Base-by-base conservation (phyloP, 1,284 basidiomycete species). In the Trametes hirsuta region DNA sequence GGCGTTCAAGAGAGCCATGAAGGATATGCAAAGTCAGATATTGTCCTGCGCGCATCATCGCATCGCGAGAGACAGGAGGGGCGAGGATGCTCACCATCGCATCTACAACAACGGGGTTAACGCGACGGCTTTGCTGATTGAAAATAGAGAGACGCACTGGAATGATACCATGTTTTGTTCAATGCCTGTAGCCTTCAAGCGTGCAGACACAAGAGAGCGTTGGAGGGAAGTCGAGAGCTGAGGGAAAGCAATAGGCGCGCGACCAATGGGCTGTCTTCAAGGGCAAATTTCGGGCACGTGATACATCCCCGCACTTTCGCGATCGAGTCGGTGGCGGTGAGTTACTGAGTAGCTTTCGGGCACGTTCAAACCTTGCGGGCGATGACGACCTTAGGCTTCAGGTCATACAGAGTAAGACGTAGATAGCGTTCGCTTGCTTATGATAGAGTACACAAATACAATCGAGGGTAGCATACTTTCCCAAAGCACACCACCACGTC, bases 131-230 rank as follows among this genome's bases (percentile, higher is more conserved):
- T 21, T 22, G 11, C 10, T 9, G 11, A 8, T 22, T 6, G 11
- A 8, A 6, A 21, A 6, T 6, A 14, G 0, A 9, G 24, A 36
- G 9, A 51, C 82, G 72, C 62, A 85, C 81, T 84, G 82, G 69
- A 85, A 85, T 22, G 83, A 84, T 12, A 85, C 83, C 83, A 85
- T 84, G 30, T 30, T 30, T 30, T 30, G n/a, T 58, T 66, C 25
- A 18, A 15, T 18, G 25, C 14, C 44, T 22, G 21, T 21, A 15
- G 44, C n/a, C 30, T 30, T 45, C 21, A 11, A 40, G 22, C 25
- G 25, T 4, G 36, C 22, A 14, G 34, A 22, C 15, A 12, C 41
- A 15, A 24, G 14, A 11, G 42, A 47, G 48, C 35, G 53, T 40
- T 41, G 18, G 42, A 40, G 18, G 39, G 11, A 46, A 15, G 55